Evolutionary conservation across 2,329 filamentous ascomycete species (phyloP).

Genomic region (Coniochaeta sp.): DNA sequence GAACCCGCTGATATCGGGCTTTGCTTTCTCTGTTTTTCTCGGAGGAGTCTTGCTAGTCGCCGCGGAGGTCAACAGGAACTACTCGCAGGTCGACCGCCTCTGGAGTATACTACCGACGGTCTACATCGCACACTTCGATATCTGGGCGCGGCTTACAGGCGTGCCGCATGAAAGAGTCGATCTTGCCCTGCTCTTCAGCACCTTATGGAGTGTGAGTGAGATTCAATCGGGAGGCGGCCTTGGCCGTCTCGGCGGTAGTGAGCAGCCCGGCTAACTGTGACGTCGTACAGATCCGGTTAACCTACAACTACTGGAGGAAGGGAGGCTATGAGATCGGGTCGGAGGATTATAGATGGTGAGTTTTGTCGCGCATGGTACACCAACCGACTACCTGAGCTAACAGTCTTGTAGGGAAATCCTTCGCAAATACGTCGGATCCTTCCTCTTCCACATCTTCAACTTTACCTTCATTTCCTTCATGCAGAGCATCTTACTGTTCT

Average conservation of each 20-base stretch:
- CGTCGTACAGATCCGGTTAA: constrained; percentile 59
- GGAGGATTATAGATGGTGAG: constrained; percentile 86
- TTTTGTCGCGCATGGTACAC: neutral
- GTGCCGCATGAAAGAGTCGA: constrained; percentile 66
- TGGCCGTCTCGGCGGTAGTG: neutral
- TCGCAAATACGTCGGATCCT: constrained; percentile 53
- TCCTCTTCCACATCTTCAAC: constrained; percentile 78
- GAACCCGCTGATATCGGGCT: constrained; percentile 74
- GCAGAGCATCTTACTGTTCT: constrained; percentile 76
- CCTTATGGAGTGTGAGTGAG: constrained; percentile 69
- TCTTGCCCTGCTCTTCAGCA: constrained; percentile 61
- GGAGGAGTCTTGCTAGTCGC: constrained; percentile 64
- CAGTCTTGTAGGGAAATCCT: constrained; percentile 55
- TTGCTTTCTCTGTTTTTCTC: constrained; percentile 66
- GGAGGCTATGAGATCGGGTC: constrained; percentile 84
- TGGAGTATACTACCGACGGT: constrained; percentile 88
- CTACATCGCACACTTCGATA: constrained; percentile 76
- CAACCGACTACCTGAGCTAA: too few species aligned
- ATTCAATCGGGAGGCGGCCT: neutral
- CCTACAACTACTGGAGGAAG: constrained; percentile 95
- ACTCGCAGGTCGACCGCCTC: constrained; percentile 89
- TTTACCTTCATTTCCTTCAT: constrained; percentile 79
- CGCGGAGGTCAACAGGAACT: constrained; percentile 86
- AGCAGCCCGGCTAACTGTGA: constrained; percentile 13
- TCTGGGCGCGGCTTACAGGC: constrained; percentile 74